phyloP scores from a whole-genome alignment of 352 stramenopile genomes.

The Peronospora destructor region DNA sequence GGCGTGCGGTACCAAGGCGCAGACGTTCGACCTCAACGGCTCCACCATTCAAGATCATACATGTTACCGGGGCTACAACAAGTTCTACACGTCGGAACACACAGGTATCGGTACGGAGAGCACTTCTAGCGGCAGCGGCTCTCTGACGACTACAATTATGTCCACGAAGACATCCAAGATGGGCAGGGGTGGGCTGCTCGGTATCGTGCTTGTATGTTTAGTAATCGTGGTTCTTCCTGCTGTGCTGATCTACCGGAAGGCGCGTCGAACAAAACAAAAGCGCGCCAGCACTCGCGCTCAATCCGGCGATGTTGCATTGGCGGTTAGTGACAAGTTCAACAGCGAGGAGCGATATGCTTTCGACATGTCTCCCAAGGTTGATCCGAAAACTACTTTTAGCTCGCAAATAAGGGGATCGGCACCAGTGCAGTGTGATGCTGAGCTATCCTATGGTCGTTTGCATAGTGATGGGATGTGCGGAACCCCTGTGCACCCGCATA shows the following conservation, averaged over 20 bases:
- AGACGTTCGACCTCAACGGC: constrained; percentile 26
- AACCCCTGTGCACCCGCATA: constrained; percentile 6
- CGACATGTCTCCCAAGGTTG: constrained; percentile 23
- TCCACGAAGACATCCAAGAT: constrained; percentile 17
- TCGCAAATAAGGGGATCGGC: constrained; percentile 15
- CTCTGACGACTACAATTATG: constrained; percentile 4
- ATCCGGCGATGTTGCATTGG: constrained; percentile 18
- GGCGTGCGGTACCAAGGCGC: constrained; percentile 23
- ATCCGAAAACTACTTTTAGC: constrained; percentile 16
- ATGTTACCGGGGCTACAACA: constrained; percentile 29
- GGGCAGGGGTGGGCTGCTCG: constrained; percentile 19
- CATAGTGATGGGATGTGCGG: constrained; percentile 11
- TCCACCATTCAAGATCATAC: constrained; percentile 19
- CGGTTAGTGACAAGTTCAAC: constrained; percentile 26
- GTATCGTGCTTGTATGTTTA: constrained; percentile 26
- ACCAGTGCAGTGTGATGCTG: constrained; percentile 18
- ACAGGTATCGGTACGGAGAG: constrained; percentile 6
- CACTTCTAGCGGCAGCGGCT: constrained; percentile 7
- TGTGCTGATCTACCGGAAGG: constrained; percentile 24
- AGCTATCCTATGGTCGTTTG: constrained; percentile 16
- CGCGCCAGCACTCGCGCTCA: neutral
- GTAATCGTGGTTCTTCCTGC: constrained; percentile 25
- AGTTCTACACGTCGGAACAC: constrained; percentile 32
- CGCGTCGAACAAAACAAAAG: constrained; percentile 18
- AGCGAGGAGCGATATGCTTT: constrained; percentile 23